Conservation (phyloP, 768 basidiomycete genomes). For the Fomitopsis pulvina region DNA sequence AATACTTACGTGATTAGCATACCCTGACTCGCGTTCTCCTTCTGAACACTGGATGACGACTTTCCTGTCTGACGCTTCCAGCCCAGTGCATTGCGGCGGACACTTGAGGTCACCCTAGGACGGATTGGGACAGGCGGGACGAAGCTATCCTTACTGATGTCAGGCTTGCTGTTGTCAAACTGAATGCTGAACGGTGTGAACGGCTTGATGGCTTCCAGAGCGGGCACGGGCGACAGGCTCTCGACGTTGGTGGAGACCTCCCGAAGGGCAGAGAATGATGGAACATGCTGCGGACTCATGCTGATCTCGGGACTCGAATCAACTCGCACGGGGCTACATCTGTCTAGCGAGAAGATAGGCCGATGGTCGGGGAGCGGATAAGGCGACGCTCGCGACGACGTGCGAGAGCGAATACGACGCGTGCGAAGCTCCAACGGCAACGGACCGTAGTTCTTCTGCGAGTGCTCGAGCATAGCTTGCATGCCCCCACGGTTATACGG, state of each 20-base stretch:
- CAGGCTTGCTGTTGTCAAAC: constrained; percentile 29
- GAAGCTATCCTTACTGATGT: constrained; percentile 23
- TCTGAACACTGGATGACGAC: constrained; percentile 31
- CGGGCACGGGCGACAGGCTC: constrained; percentile 28
- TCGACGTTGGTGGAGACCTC: constrained; percentile 33
- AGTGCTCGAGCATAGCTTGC: constrained; percentile 68
- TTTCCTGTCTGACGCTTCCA: constrained; percentile 58
- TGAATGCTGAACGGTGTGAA: constrained; percentile 36
- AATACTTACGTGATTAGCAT: constrained; percentile 49
- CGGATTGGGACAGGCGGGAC: constrained; percentile 27
- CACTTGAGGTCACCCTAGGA: constrained; percentile 47
- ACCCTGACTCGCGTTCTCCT: constrained; percentile 39
- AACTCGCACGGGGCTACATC: constrained; percentile 14
- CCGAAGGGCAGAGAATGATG: constrained; percentile 31
- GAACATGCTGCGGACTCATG: constrained; percentile 11
- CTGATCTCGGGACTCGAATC: constrained; percentile 13
- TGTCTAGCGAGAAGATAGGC: constrained; percentile 38
- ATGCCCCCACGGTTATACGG: constrained; percentile 59
- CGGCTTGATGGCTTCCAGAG: constrained; percentile 35
- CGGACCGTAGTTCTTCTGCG: constrained; percentile 62
- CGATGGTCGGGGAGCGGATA: constrained; percentile 54
- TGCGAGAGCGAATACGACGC: constrained; percentile 58
- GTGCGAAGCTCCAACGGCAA: constrained; percentile 67
- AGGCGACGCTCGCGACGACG: constrained; percentile 65
- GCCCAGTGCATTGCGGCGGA: constrained; percentile 51